phyloP scores from a whole-genome alignment of 345 rosid species.

The Noccaea bulbosa region DNA sequence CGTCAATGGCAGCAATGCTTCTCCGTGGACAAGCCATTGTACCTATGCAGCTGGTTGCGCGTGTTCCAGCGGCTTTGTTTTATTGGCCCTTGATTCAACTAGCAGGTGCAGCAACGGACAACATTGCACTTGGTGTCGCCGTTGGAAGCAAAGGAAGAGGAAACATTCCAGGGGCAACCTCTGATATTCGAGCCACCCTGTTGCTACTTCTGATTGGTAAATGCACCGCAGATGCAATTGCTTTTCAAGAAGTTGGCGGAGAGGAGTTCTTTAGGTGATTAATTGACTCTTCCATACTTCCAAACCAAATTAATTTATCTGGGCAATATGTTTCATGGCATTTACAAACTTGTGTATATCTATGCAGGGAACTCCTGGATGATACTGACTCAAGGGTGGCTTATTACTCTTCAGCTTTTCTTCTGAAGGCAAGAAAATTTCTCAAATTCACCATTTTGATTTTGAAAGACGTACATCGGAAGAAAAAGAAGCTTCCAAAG shows the following conservation, averaged over 20 bases:
- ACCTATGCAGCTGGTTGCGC: conserved; percentile 94
- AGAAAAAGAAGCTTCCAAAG: conserved; percentile 6
- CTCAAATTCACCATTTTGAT: conserved; percentile 23
- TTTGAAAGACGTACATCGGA: conserved; percentile 1
- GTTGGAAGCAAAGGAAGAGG: conserved; percentile 99
- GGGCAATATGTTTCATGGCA: conserved; percentile 36
- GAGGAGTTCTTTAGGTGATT: conserved; percentile 90
- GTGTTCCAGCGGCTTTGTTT: conserved; percentile 88
- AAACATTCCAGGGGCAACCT: conserved; percentile 92
- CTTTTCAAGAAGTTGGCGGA: conserved; percentile 90
- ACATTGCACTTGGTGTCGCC: conserved; percentile 90
- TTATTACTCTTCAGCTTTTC: conserved; percentile 94
- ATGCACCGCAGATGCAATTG: conserved; percentile 88
- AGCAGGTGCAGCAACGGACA: conserved; percentile 94
- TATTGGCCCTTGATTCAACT: conserved; percentile 98
- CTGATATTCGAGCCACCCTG: conserved; percentile 93
- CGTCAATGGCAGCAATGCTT: conserved; percentile 95
- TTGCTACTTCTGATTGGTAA: conserved; percentile 89
- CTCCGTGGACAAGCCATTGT: conserved; percentile 88
- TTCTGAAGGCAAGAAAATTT: conserved; percentile 74
- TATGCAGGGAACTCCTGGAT: conserved; percentile 83
- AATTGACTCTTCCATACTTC: conserved; percentile 26
- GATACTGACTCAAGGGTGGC: conserved; percentile 98
- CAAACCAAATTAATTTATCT: conserved; percentile 17
- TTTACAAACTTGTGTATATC: conserved; percentile 25